Evolutionary conservation across 2,329 filamentous ascomycete genomes (phyloP).

Genomic region (Chaetomium sp.): DNA sequence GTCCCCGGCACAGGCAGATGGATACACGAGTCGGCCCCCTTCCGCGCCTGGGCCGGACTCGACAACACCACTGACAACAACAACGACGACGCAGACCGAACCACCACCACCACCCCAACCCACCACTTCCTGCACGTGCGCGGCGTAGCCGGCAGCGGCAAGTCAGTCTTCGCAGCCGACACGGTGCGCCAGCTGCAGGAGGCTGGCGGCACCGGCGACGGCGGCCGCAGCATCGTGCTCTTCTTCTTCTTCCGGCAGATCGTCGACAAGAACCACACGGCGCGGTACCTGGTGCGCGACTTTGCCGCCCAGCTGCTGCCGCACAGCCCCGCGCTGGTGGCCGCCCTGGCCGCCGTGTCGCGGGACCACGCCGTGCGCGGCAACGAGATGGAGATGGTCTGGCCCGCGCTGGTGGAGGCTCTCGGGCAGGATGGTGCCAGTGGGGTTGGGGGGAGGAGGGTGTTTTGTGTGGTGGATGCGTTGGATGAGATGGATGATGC

Average conservation of each 20-base stretch:
- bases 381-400: conserved; percentile 16
- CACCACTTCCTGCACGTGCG: conserved; percentile 25
- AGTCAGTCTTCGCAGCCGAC: conserved; percentile 40
- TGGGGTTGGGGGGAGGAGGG: conserved; percentile 20
- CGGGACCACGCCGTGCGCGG: background rate
- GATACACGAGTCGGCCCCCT: conserved; percentile 2
- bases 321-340: conserved; percentile 36
- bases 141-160: conserved; percentile 32
- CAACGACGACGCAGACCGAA: background rate
- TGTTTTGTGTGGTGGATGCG: conserved; percentile 42
- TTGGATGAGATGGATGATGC: conserved; percentile 43
- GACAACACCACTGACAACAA: background rate
- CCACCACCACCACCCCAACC: background rate
- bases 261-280: conserved; percentile 38
- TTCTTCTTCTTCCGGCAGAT: conserved; percentile 47
- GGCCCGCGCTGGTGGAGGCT: conserved; percentile 25
- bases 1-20: conserved; percentile 12
- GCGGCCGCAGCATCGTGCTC: conserved; percentile 34
- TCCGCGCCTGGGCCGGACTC: conserved; percentile 10
- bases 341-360: conserved; percentile 22
- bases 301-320: conserved; percentile 40
- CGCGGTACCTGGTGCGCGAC: conserved; percentile 39
- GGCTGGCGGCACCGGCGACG: background rate
- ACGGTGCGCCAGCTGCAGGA: conserved; percentile 31
- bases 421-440: conserved; percentile 6